Conservation (phyloP, 345 rosid genomes). For the Mallotus nudiflorus region DNA sequence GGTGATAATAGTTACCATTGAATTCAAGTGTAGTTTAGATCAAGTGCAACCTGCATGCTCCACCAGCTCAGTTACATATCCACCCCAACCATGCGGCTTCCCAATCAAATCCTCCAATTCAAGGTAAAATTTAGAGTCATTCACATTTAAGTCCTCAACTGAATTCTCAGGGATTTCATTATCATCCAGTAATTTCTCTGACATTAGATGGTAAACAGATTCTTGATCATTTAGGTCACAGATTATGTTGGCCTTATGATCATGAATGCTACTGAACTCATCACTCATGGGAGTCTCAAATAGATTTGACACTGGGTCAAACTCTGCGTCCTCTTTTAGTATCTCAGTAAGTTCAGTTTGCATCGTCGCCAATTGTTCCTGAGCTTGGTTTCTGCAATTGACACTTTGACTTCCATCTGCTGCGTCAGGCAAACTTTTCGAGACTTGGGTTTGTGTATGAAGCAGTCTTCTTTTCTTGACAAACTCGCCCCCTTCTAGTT, state of each 20-base stretch:
- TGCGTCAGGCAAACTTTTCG: constrained; percentile 16
- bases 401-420: constrained; percentile 9
- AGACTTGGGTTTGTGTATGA: constrained; percentile 9
- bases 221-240: constrained; percentile 14
- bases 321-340: constrained; percentile 19
- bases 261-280: constrained; percentile 24
- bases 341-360: constrained; percentile 34
- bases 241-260: constrained; percentile 18
- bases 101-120: constrained; percentile 43
- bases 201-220: constrained; percentile 32
- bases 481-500: constrained; percentile 32
- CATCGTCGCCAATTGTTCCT: constrained; percentile 33
- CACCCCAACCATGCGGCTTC: constrained; percentile 37
- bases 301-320: constrained; percentile 15
- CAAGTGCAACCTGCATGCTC: constrained; percentile 35
- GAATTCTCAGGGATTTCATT: constrained; percentile 3
- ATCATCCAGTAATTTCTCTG: constrained; percentile 28
- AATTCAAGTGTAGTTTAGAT: constrained; percentile 14
- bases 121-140: constrained; percentile 33
- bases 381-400: constrained; percentile 29
- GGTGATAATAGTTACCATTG: not conserved
- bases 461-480: constrained; percentile 44
- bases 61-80: constrained; percentile 27
- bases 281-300: constrained; percentile 21
- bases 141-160: constrained; percentile 18